Percentiles rank a stretch among this genome's conserved stretches.
Evolutionary conservation across 2,329 filamentous ascomycete genomes (phyloP).

Genomic region (Alternaria gansuensis): DNA sequence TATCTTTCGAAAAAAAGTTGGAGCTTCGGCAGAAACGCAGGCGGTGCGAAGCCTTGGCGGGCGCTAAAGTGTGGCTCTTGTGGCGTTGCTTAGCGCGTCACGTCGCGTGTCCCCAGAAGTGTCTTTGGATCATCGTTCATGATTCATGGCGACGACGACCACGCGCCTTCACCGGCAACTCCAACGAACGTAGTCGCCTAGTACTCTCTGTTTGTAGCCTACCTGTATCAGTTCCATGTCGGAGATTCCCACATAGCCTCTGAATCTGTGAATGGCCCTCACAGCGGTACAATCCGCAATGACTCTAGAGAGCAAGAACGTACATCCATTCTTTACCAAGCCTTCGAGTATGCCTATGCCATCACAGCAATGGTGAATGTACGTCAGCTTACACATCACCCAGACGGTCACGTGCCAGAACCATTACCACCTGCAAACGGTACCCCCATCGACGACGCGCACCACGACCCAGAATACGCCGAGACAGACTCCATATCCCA

Average conservation of each 20-base stretch:
- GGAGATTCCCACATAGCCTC: constrained; percentile 30
- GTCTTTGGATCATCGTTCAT: constrained; percentile 14
- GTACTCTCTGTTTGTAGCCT: neutral
- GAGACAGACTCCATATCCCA: constrained; percentile 27
- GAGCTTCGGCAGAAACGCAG: constrained; percentile 32
- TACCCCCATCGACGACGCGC: constrained; percentile 19
- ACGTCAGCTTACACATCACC: constrained; percentile 9
- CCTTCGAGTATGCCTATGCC: constrained; percentile 37
- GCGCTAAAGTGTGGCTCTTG: constrained; percentile 19
- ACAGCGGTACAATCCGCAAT: constrained; percentile 50
- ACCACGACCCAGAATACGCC: constrained; percentile 31
- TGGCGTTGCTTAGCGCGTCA: constrained; percentile 24
- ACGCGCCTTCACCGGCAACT: constrained; percentile 11
- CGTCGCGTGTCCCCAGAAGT: constrained; percentile 19
- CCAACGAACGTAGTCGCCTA: constrained; percentile 11
- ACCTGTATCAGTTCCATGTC: constrained; percentile 2
- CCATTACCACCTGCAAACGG: constrained; percentile 15
- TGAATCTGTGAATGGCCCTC: constrained; percentile 47
- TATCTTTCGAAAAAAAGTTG: constrained; percentile 36
- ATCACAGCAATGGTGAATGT: too few relatives aligned
- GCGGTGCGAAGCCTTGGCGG: constrained; percentile 32
- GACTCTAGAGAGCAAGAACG: constrained; percentile 48
- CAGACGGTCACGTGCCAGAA: constrained; percentile 30
- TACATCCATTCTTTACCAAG: constrained; percentile 54
- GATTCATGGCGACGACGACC: constrained; percentile 1